Percentiles rank a stretch among this genome's conserved stretches.
Conservation (phyloP, 345 rosid genomes). For the Euphorbia peplus region DNA sequence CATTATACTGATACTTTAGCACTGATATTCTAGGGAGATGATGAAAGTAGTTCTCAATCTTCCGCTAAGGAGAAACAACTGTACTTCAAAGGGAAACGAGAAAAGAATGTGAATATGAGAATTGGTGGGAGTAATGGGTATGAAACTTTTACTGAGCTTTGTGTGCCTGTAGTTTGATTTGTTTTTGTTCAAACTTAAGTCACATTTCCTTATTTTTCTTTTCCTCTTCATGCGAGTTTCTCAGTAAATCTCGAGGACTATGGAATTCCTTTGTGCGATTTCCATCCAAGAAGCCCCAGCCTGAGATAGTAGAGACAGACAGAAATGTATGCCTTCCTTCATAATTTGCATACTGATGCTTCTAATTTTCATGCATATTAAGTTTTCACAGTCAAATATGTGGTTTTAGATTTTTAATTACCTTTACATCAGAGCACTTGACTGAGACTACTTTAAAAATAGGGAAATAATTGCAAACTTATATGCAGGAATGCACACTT, state of each 20-base stretch:
- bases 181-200: conserved; percentile 12
- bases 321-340: conserved; percentile 34
- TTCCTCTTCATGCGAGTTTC: conserved; percentile 19
- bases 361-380: conserved; percentile 5
- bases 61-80: conserved; percentile 40
- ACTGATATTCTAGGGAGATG: conserved; percentile 56
- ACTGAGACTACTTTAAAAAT: background rate
- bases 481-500: background rate
- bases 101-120: conserved; percentile 28
- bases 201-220: background rate
- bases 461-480: background rate
- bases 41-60: conserved; percentile 43
- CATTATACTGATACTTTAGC: conserved; percentile 13
- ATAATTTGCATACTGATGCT: conserved; percentile 14
- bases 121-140: conserved; percentile 54
- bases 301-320: conserved; percentile 31
- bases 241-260: conserved; percentile 51
- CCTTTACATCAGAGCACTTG: conserved; percentile 2
- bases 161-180: conserved; percentile 15
- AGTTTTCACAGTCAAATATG: conserved; percentile 1
- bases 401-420: background rate
- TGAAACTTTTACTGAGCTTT: conserved; percentile 15
- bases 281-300: conserved; percentile 38
- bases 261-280: conserved; percentile 51
- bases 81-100: conserved; percentile 40